A percentile compares a stretch with the other conserved stretches of the same genome.
Evolutionary conservation across 202 grass and related monocot genomes (phyloP).

Genomic region (Zizania palustris): DNA sequence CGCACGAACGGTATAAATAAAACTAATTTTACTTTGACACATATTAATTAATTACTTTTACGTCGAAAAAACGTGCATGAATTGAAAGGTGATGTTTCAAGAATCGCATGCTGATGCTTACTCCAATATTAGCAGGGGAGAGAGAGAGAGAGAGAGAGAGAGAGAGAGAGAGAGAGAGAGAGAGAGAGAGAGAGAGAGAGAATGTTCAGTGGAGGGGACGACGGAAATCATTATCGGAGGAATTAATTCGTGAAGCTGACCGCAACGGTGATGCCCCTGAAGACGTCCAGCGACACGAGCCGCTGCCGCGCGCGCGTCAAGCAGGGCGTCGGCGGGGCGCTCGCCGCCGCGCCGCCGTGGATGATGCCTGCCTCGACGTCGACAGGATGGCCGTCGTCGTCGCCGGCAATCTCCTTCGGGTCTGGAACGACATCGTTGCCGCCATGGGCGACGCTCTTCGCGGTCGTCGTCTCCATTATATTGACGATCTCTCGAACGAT

Average conservation of each 20-base stretch:
- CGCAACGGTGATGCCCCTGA: conserved; percentile 71
- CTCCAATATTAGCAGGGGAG: no score
- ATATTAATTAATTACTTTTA: no score
- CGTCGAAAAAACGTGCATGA: no score
- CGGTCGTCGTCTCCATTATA: conserved; percentile 14
- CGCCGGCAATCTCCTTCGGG: not conserved
- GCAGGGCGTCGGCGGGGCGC: not conserved
- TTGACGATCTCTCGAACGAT: no score
- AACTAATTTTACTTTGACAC: no score
- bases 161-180: not conserved
- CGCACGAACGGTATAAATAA: no score
- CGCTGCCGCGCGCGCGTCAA: conserved; percentile 38
- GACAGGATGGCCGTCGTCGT: not conserved
- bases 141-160: not conserved
- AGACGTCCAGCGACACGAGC: conserved; percentile 77
- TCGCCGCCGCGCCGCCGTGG: no score
- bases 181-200: not conserved
- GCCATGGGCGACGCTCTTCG: not conserved
- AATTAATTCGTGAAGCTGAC: conserved; percentile 32
- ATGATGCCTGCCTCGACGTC: conserved; percentile 31
- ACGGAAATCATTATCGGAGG: not conserved
- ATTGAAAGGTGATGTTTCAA: no score
- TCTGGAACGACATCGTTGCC: not conserved
- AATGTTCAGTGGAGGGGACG: not conserved
- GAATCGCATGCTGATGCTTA: not conserved